Conservation (phyloP, 2,329 filamentous ascomycete genomes). For the Beauveria sp. region DNA sequence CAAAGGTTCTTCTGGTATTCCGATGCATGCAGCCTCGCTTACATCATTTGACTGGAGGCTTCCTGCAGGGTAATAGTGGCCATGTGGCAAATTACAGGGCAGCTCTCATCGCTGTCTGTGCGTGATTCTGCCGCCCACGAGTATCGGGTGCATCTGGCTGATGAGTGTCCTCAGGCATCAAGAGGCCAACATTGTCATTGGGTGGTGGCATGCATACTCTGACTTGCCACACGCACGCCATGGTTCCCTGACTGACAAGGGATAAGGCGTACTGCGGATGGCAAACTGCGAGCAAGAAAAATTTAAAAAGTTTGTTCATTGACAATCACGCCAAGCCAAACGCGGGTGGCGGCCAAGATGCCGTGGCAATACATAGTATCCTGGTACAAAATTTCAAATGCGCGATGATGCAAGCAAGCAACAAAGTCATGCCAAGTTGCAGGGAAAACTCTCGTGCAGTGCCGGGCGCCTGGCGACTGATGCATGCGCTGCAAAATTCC, state of each 20-base stretch:
- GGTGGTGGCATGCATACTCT: neutral
- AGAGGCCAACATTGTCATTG: neutral
- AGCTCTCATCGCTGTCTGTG: neutral
- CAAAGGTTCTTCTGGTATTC: too few species aligned
- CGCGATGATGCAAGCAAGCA: neutral
- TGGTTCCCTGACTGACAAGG: neutral
- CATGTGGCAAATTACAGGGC: too few species aligned
- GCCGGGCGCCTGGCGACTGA: neutral
- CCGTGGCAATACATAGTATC: too few species aligned
- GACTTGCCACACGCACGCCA: neutral
- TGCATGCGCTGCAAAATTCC: neutral
- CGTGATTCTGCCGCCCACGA: neutral
- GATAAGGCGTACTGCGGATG: neutral
- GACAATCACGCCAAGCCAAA: constrained; percentile 4
- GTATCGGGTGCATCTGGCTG: neutral
- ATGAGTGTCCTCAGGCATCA: neutral
- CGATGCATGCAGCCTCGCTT: too few species aligned
- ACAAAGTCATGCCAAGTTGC: neutral
- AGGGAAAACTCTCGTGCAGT: neutral
- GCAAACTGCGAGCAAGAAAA: neutral
- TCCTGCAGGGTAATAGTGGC: too few species aligned
- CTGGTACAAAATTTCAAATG: too few species aligned
- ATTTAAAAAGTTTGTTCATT: neutral
- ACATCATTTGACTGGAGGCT: too few species aligned
- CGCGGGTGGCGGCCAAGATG: neutral